Conservation (phyloP, 1,284 basidiomycete genomes). For the Puccinia horiana region DNA sequence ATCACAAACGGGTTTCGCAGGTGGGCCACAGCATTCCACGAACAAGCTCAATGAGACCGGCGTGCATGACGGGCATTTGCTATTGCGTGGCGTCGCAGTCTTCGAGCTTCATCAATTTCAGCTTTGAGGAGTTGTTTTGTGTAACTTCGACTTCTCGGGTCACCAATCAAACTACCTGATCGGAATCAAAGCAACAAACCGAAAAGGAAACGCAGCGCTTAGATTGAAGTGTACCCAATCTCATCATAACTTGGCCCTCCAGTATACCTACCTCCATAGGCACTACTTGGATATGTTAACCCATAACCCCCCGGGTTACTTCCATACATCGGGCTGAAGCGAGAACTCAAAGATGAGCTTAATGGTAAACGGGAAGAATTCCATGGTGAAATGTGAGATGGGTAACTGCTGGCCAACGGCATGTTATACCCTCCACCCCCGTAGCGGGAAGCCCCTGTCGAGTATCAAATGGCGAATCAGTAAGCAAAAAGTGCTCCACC, state of each 20-base stretch:
- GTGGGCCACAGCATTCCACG: no score
- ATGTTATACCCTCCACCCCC: slow-evolving; percentile 35
- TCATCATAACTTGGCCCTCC: slow-evolving; percentile 16
- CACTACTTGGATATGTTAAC: slow-evolving; percentile 8
- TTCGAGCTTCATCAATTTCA: slow-evolving; percentile 22
- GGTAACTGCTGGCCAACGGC: slow-evolving; percentile 23
- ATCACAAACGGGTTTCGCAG: not conserved
- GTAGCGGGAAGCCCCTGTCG: slow-evolving; percentile 38
- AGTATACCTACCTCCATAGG: slow-evolving; percentile 20
- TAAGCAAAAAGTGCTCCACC: not conserved
- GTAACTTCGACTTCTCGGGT: not conserved
- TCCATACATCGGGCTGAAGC: slow-evolving; percentile 36
- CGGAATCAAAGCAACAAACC: not conserved
- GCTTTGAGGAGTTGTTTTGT: slow-evolving; percentile 15
- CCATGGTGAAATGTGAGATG: slow-evolving; percentile 28
- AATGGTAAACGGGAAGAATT: slow-evolving; percentile 36
- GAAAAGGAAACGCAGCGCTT: slow-evolving; percentile 20
- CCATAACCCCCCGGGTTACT: not conserved
- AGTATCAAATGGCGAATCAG: not conserved
- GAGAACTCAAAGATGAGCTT: slow-evolving; percentile 15
- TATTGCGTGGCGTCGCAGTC: slow-evolving; percentile 25
- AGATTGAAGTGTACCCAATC: slow-evolving; percentile 10
- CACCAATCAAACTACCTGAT: slow-evolving; percentile 5
- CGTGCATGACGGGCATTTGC: slow-evolving; percentile 28
- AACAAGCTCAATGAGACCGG: slow-evolving; percentile 12